Base-by-base conservation (phyloP, 345 rosid species). In the Eucalyptus shirleyi region DNA sequence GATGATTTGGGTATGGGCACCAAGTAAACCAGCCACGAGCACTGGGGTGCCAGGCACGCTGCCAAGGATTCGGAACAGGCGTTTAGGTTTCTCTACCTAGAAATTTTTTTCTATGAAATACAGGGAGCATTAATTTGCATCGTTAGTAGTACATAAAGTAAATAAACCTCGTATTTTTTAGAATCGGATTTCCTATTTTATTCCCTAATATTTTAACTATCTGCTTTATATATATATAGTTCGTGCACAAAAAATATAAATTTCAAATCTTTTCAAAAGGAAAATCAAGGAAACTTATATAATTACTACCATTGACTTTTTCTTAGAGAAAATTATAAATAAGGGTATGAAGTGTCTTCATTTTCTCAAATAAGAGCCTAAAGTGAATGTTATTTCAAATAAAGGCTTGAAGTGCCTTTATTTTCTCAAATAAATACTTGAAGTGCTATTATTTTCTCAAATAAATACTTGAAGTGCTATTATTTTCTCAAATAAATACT, bases 341-440 rank as follows among this genome's bases (percentile, higher is more conserved):
- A 53, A 53, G 4, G 2, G 1, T 2, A 0, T 3, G 0, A 18
- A 51, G 23, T 51, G 23, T 51, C 2, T 0, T 51, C 4, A 18
- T 51, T 7, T 51, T 18, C 9, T 51, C 23, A 51, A 51, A 51
- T 51, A 51, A 51, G 2, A 3, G 55, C 9, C 2, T 51, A 7
- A 51, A 51, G 4, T 51, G 2, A 7, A 51, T 2, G 4, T 51
- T 51, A 17, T 51, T 51, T 51, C 9, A 51, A 51, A 51, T 17
- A 51, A 51, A 18, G 8, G 0, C 9, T 3, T 3, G 2, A 51
- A 51, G 4, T 18, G 9, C 4, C 2, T 1, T 51, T 18, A 51
- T 51, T 51, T 51, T 51, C 2, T 51, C 4, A 51, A 18, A 51
- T 51, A 51, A 42, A 42, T 6, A 2, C 4, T 1, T 16, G 1